These are phyloP conservation scores for Amylocystis lapponica DNA, from an alignment of 768 basidiomycete genomes.

Conservation along the genomic window DNA sequence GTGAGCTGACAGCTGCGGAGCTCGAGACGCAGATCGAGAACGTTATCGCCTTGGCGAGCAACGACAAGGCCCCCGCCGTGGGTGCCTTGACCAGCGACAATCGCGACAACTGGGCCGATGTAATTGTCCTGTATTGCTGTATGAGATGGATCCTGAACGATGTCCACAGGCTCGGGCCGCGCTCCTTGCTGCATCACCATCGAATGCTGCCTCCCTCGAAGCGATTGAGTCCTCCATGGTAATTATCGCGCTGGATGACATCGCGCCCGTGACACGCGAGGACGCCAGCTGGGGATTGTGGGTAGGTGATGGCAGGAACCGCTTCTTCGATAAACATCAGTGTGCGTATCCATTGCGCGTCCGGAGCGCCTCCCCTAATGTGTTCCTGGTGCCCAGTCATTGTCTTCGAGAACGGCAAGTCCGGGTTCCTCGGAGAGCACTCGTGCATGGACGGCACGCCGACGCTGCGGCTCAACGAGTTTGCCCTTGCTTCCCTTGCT, in stretches of 20 bases:
- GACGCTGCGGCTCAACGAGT: constrained; percentile 93
- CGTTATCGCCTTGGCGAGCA: constrained; percentile 60
- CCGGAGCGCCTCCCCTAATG: background rate
- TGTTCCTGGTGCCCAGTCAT: constrained; percentile 49
- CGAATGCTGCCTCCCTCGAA: constrained; percentile 63
- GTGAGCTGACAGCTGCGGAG: constrained; percentile 71
- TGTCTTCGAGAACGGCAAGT: constrained; percentile 91
- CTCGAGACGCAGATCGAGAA: constrained; percentile 77
- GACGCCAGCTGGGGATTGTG: constrained; percentile 78
- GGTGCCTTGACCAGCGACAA: constrained; percentile 88
- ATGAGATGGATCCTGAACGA: background rate
- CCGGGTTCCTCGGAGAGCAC: constrained; percentile 87
- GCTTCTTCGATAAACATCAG: constrained; percentile 98
- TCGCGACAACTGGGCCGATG: constrained; percentile 86
- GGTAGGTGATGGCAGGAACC: constrained; percentile 86
- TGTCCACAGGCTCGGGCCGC: constrained; percentile 44
- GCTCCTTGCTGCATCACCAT: constrained; percentile 55
- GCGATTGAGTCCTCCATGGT: constrained; percentile 90
- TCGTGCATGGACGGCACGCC: constrained; percentile 94
- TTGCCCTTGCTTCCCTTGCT: constrained; percentile 72
- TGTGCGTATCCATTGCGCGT: constrained; percentile 32
- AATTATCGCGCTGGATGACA: constrained; percentile 80
- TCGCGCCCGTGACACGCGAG: constrained; percentile 73
- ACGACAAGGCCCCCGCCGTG: constrained; percentile 37
- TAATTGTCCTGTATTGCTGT: constrained; percentile 23